Percentiles rank a stretch among this genome's conserved stretches.
These are phyloP conservation scores for Aspergillus cristatus DNA, from an alignment of 495 filamentous ascomycete genomes.

Conservation along the genomic window DNA sequence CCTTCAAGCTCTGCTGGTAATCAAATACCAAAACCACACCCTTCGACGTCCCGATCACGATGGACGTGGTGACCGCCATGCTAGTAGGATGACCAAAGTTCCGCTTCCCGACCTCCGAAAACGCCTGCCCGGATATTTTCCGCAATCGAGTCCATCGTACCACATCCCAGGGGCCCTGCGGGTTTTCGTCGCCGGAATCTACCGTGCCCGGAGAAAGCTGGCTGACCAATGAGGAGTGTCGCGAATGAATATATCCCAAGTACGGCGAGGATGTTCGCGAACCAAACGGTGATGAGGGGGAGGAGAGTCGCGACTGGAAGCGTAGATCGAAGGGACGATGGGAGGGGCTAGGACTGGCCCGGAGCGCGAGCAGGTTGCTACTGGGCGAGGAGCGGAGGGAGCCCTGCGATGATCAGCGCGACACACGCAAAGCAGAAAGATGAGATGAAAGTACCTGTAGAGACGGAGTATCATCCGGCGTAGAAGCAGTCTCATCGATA, in stretches of 20 bases:
- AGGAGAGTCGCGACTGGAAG: constrained; percentile 77
- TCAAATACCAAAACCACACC: constrained; percentile 93
- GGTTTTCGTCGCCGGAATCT: constrained; percentile 51
- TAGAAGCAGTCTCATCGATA: constrained; percentile 50
- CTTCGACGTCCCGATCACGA: constrained; percentile 87
- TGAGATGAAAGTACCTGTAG: constrained; percentile 70
- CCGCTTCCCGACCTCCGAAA: constrained; percentile 89
- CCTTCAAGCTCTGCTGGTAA: constrained; percentile 89
- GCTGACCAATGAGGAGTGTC: constrained; percentile 62
- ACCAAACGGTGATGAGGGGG: constrained; percentile 42
- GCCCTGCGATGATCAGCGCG: too few species aligned
- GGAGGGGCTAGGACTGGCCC: constrained; percentile 60
- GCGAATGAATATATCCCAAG: constrained; percentile 63
- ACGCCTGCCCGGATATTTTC: constrained; percentile 78
- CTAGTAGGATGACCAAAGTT: constrained; percentile 91
- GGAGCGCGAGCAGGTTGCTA: constrained; percentile 49
- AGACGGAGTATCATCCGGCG: constrained; percentile 84
- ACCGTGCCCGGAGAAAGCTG: constrained; percentile 42
- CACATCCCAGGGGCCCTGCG: constrained; percentile 82
- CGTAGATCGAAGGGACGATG: constrained; percentile 89
- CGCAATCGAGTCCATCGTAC: constrained; percentile 91
- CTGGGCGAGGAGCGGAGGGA: constrained; percentile 70
- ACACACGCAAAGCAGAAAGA: too few species aligned
- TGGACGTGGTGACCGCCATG: constrained; percentile 78
- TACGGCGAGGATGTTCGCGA: constrained; percentile 72